A percentile compares a stretch with the other conserved stretches of the same genome.
These are phyloP conservation scores for Mycena belliarum DNA, from an alignment of 768 basidiomycete genomes.

Conservation along the genomic window DNA sequence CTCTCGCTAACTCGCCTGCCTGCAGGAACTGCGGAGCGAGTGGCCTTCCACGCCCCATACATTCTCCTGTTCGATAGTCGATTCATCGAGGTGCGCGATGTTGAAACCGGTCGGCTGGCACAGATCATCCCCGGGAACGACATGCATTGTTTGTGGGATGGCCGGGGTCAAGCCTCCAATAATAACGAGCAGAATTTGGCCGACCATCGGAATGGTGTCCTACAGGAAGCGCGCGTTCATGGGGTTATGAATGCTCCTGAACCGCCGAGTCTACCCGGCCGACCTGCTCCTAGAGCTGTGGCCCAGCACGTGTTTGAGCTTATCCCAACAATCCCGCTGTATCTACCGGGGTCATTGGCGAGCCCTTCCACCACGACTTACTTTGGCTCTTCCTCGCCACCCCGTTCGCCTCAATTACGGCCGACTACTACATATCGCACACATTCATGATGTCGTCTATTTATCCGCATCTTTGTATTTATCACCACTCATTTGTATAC, in stretches of 20 bases:
- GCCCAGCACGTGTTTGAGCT: slow-evolving; percentile 80
- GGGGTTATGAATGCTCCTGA: slow-evolving; percentile 76
- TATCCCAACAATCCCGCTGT: slow-evolving; percentile 73
- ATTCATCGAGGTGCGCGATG: slow-evolving; percentile 89
- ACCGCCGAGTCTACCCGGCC: slow-evolving; percentile 39
- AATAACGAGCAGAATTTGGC: slow-evolving; percentile 64
- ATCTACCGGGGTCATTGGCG: slow-evolving; percentile 44
- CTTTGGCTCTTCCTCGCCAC: slow-evolving; percentile 19
- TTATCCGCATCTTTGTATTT: slow-evolving; percentile 13
- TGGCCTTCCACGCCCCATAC: slow-evolving; percentile 88
- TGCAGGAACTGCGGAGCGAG: slow-evolving; percentile 71
- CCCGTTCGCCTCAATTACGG: slow-evolving; percentile 17
- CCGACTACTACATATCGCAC: slow-evolving; percentile 14
- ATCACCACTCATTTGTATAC: slow-evolving; percentile 15
- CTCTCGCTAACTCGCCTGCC: neutral
- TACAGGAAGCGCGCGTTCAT: slow-evolving; percentile 82
- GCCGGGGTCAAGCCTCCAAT: slow-evolving; percentile 59
- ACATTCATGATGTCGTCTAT: slow-evolving; percentile 2
- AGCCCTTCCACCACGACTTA: slow-evolving; percentile 23
- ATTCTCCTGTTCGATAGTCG: slow-evolving; percentile 84
- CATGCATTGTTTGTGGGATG: slow-evolving; percentile 89
- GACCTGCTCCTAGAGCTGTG: slow-evolving; percentile 46
- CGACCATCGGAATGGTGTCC: slow-evolving; percentile 51
- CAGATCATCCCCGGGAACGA: slow-evolving; percentile 85
- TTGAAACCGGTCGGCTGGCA: slow-evolving; percentile 74